phyloP scores from a whole-genome alignment of 768 basidiomycete genomes.

The Russula sp. region DNA sequence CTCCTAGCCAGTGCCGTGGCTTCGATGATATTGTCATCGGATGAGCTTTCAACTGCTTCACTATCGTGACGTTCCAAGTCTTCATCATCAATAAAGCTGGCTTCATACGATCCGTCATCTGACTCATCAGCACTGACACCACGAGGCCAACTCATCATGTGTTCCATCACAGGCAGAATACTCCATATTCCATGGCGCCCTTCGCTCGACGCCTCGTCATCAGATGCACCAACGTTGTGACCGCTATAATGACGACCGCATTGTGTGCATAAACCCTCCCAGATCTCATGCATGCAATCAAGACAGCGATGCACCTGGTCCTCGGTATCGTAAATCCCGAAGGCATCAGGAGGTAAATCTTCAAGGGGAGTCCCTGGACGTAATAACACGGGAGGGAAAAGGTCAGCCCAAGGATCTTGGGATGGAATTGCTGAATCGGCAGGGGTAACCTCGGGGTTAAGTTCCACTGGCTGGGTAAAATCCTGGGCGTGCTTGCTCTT shows the following conservation, averaged over 20 bases:
- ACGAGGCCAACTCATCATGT: conserved; percentile 6
- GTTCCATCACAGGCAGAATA: conserved; percentile 12
- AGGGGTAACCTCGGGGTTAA: conserved; percentile 24
- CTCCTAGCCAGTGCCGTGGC: not conserved
- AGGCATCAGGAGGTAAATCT: conserved; percentile 26
- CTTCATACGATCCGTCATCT: conserved; percentile 33
- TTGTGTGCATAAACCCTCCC: conserved; percentile 53
- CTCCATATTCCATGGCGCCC: conserved; percentile 27
- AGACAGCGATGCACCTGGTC: conserved; percentile 76
- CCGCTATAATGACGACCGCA: conserved; percentile 58
- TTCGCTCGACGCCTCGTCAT: conserved; percentile 18
- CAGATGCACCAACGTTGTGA: conserved; percentile 30
- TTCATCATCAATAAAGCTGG: conserved; percentile 52
- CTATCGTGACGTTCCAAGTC: conserved; percentile 9
- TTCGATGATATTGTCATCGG: conserved; percentile 2
- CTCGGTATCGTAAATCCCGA: conserved; percentile 65
- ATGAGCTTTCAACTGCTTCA: conserved; percentile 12
- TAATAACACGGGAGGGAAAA: conserved; percentile 38
- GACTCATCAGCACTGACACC: conserved; percentile 12
- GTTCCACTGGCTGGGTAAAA: conserved; percentile 5
- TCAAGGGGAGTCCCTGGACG: conserved; percentile 22
- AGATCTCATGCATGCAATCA: conserved; percentile 74
- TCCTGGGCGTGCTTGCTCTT: conserved; percentile 44
- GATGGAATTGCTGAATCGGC: conserved; percentile 24
- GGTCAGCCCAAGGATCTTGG: conserved; percentile 59